phyloP scores from a whole-genome alignment of 2,329 filamentous ascomycete species.

The Botrytis fragariae region DNA sequence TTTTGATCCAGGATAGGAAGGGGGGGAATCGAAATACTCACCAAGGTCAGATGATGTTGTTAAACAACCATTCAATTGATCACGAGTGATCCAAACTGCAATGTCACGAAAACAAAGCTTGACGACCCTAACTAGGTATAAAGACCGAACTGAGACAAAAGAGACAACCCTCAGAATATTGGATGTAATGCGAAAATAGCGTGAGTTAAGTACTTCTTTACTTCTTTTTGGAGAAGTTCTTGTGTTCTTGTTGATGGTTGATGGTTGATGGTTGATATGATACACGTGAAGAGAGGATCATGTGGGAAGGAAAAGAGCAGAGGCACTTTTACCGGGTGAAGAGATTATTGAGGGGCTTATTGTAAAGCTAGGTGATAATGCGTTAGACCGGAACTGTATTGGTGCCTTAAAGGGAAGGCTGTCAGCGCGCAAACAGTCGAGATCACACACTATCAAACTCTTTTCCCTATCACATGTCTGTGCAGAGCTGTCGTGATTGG shows the following conservation, averaged over 20 bases:
- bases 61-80: constrained; percentile 6
- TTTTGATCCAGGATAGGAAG: not conserved
- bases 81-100: constrained; percentile 8
- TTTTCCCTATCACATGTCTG: not conserved
- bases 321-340: not conserved
- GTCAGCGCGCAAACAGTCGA: not conserved
- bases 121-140: not conserved
- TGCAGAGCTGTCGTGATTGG: not conserved
- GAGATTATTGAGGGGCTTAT: constrained; percentile 5
- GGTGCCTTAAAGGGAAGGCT: not conserved
- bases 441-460: not conserved
- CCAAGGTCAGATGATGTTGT: constrained; percentile 7
- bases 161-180: constrained; percentile 2
- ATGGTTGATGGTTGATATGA: constrained; percentile 1
- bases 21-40: not conserved
- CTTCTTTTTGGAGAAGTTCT: not conserved
- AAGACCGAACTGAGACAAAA: constrained; percentile 1
- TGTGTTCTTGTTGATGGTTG: constrained; percentile 1
- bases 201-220: not conserved
- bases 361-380: not conserved
- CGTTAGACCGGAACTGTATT: not conserved
- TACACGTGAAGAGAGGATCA: constrained; percentile 10
- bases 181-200: not conserved
- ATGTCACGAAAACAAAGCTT: constrained; percentile 7
- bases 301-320: constrained; percentile 9